Conservation (phyloP, 2,329 filamentous ascomycete species). For the Aspergillus amoenus region DNA sequence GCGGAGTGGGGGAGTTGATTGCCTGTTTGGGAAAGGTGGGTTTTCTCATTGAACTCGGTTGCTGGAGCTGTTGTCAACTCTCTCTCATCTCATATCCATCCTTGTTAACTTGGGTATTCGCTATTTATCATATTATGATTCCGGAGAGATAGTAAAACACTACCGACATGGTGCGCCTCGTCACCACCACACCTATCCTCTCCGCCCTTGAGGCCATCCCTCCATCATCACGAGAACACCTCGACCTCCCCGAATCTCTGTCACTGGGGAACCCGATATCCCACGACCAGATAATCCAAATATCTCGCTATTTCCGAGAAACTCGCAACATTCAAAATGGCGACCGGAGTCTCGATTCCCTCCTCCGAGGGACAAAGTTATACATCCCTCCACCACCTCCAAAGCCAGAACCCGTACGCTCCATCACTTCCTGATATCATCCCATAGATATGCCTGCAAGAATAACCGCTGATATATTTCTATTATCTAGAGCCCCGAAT, state of each 20-base stretch:
- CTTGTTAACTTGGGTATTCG: too few species aligned
- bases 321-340: neutral
- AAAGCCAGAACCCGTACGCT: conserved; percentile 72
- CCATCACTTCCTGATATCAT: neutral
- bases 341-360: conserved; percentile 59
- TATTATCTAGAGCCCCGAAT: conserved; percentile 63
- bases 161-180: conserved; percentile 43
- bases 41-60: neutral
- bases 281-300: conserved; percentile 41
- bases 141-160: neutral
- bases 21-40: conserved; percentile 26
- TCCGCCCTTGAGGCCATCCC: conserved; percentile 40
- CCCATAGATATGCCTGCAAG: neutral
- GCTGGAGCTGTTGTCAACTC: neutral
- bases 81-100: too few species aligned
- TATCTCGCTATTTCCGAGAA: conserved; percentile 32
- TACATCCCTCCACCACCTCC: conserved; percentile 78
- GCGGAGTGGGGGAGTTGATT: conserved; percentile 22
- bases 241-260: conserved; percentile 34
- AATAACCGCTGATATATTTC: neutral
- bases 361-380: conserved; percentile 70
- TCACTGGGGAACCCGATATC: conserved; percentile 38
- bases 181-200: conserved; percentile 40
- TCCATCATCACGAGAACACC: conserved; percentile 28
- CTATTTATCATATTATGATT: neutral